Conservation (phyloP, 768 basidiomycete species). For the Mycena rosella region DNA sequence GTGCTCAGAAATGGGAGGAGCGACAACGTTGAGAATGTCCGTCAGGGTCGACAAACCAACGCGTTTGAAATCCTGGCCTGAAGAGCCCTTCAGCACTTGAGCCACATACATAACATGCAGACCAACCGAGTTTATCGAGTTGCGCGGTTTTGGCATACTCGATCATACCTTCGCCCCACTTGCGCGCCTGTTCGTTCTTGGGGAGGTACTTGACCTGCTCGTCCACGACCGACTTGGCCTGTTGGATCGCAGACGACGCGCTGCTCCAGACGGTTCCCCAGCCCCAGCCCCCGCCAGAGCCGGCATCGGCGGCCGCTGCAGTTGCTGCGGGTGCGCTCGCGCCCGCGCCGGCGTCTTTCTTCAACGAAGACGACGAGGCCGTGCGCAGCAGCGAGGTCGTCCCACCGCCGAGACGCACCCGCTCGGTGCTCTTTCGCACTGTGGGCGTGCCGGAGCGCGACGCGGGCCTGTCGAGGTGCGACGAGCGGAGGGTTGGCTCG, state of each 20-base stretch:
- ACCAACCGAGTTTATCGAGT: conserved; percentile 88
- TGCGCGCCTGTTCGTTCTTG: conserved; percentile 87
- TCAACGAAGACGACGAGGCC: conserved; percentile 56
- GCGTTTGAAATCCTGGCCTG: conserved; percentile 91
- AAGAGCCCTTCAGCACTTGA: conserved; percentile 13
- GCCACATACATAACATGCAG: neutral
- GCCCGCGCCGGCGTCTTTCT: conserved; percentile 41
- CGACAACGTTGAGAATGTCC: conserved; percentile 95
- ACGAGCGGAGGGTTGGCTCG: conserved; percentile 74
- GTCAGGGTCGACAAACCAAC: conserved; percentile 90
- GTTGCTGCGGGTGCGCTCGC: conserved; percentile 25
- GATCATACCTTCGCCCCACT: conserved; percentile 88
- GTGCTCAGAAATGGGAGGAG: conserved; percentile 98
- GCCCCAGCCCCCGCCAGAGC: conserved; percentile 67
- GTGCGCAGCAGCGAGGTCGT: conserved; percentile 53
- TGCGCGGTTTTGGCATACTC: conserved; percentile 92
- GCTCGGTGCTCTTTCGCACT: conserved; percentile 81
- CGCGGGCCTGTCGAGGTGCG: conserved; percentile 66
- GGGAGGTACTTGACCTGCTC: conserved; percentile 93
- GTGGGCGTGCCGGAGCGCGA: conserved; percentile 80
- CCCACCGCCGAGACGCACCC: conserved; percentile 74
- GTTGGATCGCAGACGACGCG: conserved; percentile 88
- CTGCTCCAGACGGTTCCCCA: conserved; percentile 93
- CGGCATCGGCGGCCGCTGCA: conserved; percentile 38
- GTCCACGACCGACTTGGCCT: conserved; percentile 90